phyloP scores from a whole-genome alignment of 257 asterid genomes.

The Cynanchum wilfordii region DNA sequence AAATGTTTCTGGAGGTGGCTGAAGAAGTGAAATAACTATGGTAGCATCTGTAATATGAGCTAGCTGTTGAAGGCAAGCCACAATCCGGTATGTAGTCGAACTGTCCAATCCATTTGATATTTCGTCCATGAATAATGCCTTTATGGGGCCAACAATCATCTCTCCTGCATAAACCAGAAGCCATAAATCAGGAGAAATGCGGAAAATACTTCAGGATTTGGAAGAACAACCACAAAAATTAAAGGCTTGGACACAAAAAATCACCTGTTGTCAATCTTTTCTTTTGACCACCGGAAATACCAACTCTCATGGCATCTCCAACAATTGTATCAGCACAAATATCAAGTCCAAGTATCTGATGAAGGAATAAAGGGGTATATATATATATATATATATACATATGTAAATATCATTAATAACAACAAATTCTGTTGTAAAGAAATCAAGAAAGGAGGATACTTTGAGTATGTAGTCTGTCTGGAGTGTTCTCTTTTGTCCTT shows the following conservation, averaged over 20 bases:
- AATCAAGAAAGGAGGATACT: constrained; percentile 19
- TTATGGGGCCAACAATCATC: constrained; percentile 67
- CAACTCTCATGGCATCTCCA: constrained; percentile 54
- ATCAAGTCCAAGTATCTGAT: constrained; percentile 57
- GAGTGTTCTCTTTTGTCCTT: constrained; percentile 44
- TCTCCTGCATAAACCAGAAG: constrained; percentile 40
- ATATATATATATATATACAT: too few relatives aligned
- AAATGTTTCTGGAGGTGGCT: constrained; percentile 74
- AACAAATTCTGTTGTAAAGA: too few relatives aligned
- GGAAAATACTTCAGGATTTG: neutral
- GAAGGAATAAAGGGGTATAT: neutral
- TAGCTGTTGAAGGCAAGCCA: constrained; percentile 57
- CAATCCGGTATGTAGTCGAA: constrained; percentile 67
- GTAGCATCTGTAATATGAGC: constrained; percentile 65
- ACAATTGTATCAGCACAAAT: constrained; percentile 41
- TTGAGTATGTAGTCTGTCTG: constrained; percentile 52
- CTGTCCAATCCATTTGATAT: constrained; percentile 78
- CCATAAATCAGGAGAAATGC: neutral
- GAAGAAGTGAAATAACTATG: constrained; percentile 62
- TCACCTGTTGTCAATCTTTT: constrained; percentile 53
- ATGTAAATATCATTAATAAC: neutral
- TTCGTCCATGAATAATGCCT: constrained; percentile 65
- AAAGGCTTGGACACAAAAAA: neutral
- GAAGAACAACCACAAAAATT: too few relatives aligned
- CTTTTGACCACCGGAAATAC: constrained; percentile 61